A percentile compares a stretch with the other conserved stretches of the same genome.
phyloP scores from a whole-genome alignment of 139 green algal species.

The Chlamydomonas urium region DNA sequence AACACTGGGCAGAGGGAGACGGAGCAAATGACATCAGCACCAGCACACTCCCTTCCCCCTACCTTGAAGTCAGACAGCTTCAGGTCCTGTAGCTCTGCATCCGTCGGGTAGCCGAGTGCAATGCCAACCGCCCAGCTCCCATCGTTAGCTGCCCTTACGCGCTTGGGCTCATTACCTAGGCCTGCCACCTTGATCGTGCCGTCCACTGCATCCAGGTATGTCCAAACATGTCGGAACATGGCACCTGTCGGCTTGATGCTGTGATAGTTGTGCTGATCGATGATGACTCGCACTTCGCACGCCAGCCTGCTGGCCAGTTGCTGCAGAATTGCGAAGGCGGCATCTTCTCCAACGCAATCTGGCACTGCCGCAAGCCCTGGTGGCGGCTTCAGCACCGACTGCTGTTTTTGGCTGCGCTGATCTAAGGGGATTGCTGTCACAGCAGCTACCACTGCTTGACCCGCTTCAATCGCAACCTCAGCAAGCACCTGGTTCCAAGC shows the following conservation, averaged over 20 bases:
- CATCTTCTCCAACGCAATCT: slow-evolving; percentile 12
- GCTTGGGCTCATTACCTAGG: slow-evolving; percentile 5
- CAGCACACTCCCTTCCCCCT: neutral
- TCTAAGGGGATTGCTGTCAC: too few relatives aligned
- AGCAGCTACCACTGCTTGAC: too few relatives aligned
- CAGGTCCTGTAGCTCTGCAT: neutral
- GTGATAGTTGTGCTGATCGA: slow-evolving; percentile 6
- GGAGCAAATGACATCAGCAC: neutral
- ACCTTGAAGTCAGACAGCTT: slow-evolving; percentile 14
- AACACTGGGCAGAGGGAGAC: neutral
- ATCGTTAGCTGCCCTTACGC: slow-evolving; percentile 8
- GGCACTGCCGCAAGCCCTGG: slow-evolving; percentile 4
- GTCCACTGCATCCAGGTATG: slow-evolving; percentile 24
- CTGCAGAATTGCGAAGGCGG: slow-evolving; percentile 3
- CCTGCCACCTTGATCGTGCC: slow-evolving; percentile 18
- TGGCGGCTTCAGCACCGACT: slow-evolving; percentile 10
- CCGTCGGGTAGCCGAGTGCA: slow-evolving; percentile 7
- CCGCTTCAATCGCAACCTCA: too few relatives aligned
- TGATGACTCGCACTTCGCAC: slow-evolving; percentile 3
- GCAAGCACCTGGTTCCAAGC: too few relatives aligned
- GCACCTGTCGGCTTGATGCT: neutral
- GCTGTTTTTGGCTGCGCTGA: neutral
- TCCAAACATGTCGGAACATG: neutral
- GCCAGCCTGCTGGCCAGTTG: neutral
- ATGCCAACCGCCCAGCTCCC: slow-evolving; percentile 8